Evolutionary conservation across 208 protist genomes (phyloP), one percentile per base, ranked within the genome.

Genomic region (Crithidia expoeki): DNA sequence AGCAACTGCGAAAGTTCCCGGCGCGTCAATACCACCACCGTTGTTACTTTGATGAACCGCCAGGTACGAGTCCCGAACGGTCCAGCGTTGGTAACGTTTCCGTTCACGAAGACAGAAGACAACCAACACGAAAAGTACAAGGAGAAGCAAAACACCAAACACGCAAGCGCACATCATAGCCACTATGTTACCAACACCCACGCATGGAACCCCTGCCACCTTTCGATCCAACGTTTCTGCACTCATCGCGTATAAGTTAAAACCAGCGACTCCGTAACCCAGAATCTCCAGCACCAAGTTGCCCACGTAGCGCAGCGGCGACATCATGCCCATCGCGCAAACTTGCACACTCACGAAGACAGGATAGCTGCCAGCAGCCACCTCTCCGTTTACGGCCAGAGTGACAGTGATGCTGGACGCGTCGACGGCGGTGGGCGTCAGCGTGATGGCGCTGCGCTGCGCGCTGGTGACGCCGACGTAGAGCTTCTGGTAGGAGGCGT

Each of bases 321-420:
- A 76, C 69, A 68, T 55, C 76, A 76, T 81, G 9, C 42, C 34
- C 50, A 55, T 69, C 27, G 23, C 33, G 61, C 70, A 76, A 38
- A 75, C 76, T 65, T 81, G 76, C 30, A 77, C 27, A 34, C 42
- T 25, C 50, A 66, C 68, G 58, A 61, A 83, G 51, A 79, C 51
- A 12, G 72, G 70, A 27, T 83, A 83, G 33, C 17, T 70, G 11
- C 72, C 70, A 6, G 47, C 46, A 12, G 57, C 38, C 21, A 33
- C 46, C 33, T 19, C 30, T 10, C 27, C 21, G 36, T 21, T 47
- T n/a, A 79, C 57, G 25, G 44, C 23, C 14, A 83, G 79, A 4
- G 38, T 68, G 47, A 36, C 73, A 1, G 49, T 72, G 36, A 80
- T 14, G 23, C 57, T 50, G n/a, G 27, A 27, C 2, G 46, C 55